Percentiles rank a stretch among this genome's conserved stretches.
These are phyloP conservation scores for Trichophyton equinum DNA, from an alignment of 2,329 filamentous ascomycete species.

Conservation along the genomic window DNA sequence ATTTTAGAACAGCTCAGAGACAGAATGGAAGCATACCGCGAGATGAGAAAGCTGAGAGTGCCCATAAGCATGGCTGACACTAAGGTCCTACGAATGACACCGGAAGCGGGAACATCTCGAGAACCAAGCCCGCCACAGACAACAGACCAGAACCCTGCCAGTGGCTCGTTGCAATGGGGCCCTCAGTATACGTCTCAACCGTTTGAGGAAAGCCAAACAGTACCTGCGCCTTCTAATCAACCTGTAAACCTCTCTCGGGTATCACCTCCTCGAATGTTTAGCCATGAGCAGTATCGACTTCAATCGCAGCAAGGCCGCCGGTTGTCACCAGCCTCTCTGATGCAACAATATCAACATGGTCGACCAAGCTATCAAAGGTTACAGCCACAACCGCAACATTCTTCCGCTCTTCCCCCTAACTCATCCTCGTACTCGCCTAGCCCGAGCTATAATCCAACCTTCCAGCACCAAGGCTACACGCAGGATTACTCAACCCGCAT, in stretches of 20 bases:
- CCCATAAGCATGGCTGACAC: slow-evolving; percentile 15
- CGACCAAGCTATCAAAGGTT: neutral
- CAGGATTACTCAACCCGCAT: neutral
- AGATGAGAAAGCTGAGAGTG: slow-evolving; percentile 19
- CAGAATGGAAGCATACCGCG: slow-evolving; percentile 21
- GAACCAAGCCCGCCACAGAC: neutral
- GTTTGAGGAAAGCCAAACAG: neutral
- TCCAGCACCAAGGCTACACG: slow-evolving; percentile 1
- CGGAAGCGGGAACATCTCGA: neutral
- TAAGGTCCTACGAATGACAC: neutral
- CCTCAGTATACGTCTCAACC: neutral
- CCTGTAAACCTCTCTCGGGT: neutral
- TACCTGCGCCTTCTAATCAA: neutral
- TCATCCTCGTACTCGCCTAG: neutral
- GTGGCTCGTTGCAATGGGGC: neutral
- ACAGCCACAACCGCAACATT: neutral
- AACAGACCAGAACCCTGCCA: neutral
- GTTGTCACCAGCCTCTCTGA: neutral
- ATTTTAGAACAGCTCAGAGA: slow-evolving; percentile 52
- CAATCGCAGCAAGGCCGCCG: neutral
- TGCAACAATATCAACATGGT: slow-evolving; percentile 4
- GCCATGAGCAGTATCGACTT: neutral
- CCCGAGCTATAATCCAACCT: neutral
- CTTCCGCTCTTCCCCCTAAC: neutral
- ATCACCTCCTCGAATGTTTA: slow-evolving; percentile 1